A percentile compares a stretch with the other conserved stretches of the same genome.
Conservation (phyloP, 768 basidiomycete species). For the Leccinum obscurum region DNA sequence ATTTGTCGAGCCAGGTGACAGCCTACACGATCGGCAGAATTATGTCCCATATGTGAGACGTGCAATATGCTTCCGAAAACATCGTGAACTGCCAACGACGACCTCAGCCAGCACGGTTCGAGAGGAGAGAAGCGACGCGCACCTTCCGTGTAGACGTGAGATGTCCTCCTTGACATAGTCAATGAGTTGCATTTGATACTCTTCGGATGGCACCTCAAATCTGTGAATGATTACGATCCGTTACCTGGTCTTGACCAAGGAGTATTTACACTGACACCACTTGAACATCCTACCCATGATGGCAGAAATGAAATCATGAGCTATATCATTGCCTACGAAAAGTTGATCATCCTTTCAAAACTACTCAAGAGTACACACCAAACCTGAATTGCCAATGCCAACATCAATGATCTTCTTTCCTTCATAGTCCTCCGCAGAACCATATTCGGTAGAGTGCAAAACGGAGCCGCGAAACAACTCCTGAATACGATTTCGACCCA, state of each 20-base stretch:
- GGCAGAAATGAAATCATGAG: slow-evolving; percentile 34
- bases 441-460: slow-evolving; percentile 54
- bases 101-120: too few relatives aligned
- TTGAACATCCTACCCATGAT: not conserved
- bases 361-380: not conserved
- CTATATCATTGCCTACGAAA: slow-evolving; percentile 38
- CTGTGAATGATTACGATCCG: too few relatives aligned
- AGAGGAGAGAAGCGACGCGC: not conserved
- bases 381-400: slow-evolving; percentile 63
- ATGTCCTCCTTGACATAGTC: slow-evolving; percentile 98
- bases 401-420: slow-evolving; percentile 68
- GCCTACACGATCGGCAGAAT: slow-evolving; percentile 67
- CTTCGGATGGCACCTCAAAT: not conserved
- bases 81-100: slow-evolving; percentile 73
- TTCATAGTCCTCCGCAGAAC: slow-evolving; percentile 41
- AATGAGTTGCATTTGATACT: slow-evolving; percentile 97
- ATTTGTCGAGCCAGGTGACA: slow-evolving; percentile 99
- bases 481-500: slow-evolving; percentile 21
- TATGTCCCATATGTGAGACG: slow-evolving; percentile 89
- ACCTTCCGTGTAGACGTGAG: too few relatives aligned
- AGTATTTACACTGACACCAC: too few relatives aligned
- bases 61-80: slow-evolving; percentile 92
- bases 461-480: slow-evolving; percentile 52
- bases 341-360: not conserved
- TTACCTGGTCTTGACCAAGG: too few relatives aligned